phyloP scores from a whole-genome alignment of 805 yeast species.

The Yamadazyma scolyti region DNA sequence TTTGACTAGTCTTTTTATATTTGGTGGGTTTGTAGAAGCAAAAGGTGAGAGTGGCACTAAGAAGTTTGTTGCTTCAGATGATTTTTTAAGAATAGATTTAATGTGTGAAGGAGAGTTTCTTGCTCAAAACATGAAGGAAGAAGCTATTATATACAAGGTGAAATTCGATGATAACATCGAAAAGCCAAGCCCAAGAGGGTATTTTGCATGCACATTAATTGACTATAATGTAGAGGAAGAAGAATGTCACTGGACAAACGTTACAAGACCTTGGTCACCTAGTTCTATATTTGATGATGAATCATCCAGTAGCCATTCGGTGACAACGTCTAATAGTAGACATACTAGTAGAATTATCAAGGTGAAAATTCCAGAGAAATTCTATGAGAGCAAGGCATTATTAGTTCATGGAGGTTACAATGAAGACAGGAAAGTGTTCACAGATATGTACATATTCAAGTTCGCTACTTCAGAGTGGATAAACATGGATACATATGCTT shows the following conservation, averaged over 20 bases:
- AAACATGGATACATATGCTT: conserved; percentile 27
- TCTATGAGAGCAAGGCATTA: conserved; percentile 25
- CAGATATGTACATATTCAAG: conserved; percentile 30
- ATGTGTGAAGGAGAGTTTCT: conserved; percentile 14
- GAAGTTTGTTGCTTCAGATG: conserved; percentile 28
- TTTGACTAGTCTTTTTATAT: conserved; percentile 28
- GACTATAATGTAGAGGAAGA: conserved; percentile 16
- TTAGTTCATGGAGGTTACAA: conserved; percentile 41
- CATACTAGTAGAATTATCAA: conserved; percentile 2
- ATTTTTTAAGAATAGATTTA: conserved; percentile 32
- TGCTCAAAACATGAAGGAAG: conserved; percentile 8
- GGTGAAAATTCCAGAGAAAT: conserved; percentile 13
- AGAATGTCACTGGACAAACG: conserved; percentile 16
- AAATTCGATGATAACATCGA: conserved; percentile 2
- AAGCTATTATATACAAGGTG: conserved; percentile 16
- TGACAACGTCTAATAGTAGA: conserved; percentile 10
- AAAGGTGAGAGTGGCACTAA: conserved; percentile 13
- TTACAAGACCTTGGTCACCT: conserved; percentile 9
- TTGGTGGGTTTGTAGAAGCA: conserved; percentile 33
- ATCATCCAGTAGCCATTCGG: conserved; percentile 9
- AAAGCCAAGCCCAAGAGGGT: conserved; percentile 36
- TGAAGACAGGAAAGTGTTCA: conserved; percentile 22
- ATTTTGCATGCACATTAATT: conserved; percentile 30
- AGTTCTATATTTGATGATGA: conserved; percentile 10
- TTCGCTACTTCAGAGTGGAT: conserved; percentile 35